Evolutionary conservation across 2,329 filamentous ascomycete species (phyloP).

Genomic region (Cercospora sesami): DNA sequence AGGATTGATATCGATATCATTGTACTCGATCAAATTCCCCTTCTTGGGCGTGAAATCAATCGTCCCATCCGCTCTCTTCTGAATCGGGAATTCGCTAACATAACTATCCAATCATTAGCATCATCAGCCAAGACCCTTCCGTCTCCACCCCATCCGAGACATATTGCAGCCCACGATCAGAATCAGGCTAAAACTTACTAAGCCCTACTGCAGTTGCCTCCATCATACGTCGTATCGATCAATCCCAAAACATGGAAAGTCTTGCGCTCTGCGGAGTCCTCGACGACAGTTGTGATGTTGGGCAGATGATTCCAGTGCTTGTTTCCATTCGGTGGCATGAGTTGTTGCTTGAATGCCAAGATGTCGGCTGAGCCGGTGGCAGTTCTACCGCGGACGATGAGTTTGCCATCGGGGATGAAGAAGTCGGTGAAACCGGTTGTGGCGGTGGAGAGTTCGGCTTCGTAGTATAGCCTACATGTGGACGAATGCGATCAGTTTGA

Average conservation of each 20-base stretch:
- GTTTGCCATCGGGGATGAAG: slow-evolving; percentile 18
- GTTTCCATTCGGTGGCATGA: slow-evolving; percentile 17
- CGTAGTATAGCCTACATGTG: slow-evolving; percentile 12
- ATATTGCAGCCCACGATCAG: not conserved
- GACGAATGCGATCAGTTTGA: no score
- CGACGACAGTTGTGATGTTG: slow-evolving; percentile 16
- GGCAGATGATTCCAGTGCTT: slow-evolving; percentile 23
- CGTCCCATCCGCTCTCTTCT: slow-evolving; percentile 10
- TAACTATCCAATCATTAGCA: slow-evolving; percentile 5
- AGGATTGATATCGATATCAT: slow-evolving; percentile 19
- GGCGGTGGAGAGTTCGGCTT: slow-evolving; percentile 17
- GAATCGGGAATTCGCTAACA: slow-evolving; percentile 16
- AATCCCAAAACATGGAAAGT: slow-evolving; percentile 16
- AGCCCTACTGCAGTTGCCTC: slow-evolving; percentile 19
- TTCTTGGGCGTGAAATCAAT: slow-evolving; percentile 6
- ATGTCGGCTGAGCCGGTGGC: slow-evolving; percentile 18
- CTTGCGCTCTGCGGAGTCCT: slow-evolving; percentile 13
- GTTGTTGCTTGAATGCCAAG: slow-evolving; percentile 17
- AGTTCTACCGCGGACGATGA: slow-evolving; percentile 16
- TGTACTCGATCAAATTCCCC: slow-evolving; percentile 16
- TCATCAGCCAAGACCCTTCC: not conserved
- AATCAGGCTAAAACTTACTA: slow-evolving; percentile 11
- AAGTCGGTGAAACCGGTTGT: slow-evolving; percentile 22
- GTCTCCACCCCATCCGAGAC: not conserved
- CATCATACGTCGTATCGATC: slow-evolving; percentile 22